A percentile compares a stretch with the other conserved stretches of the same genome.
Conservation (phyloP, 2,329 filamentous ascomycete genomes). For the Bisporella sp. region DNA sequence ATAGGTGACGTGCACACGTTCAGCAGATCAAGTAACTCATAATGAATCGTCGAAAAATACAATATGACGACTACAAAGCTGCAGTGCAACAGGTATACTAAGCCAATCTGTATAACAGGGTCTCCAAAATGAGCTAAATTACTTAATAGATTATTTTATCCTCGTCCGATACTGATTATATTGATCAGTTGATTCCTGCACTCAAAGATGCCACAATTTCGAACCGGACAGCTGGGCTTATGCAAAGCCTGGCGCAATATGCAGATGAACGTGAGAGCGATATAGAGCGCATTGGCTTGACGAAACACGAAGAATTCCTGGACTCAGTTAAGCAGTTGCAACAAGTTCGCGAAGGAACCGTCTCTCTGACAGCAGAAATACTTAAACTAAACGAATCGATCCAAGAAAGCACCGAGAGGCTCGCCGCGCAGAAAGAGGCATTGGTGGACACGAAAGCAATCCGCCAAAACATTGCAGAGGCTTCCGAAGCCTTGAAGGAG, state of each 20-base stretch:
- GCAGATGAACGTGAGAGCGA: slow-evolving; percentile 81
- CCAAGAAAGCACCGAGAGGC: slow-evolving; percentile 86
- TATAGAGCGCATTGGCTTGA: slow-evolving; percentile 90
- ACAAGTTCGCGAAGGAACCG: slow-evolving; percentile 82
- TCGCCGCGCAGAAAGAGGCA: slow-evolving; percentile 90
- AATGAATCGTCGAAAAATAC: slow-evolving; percentile 21
- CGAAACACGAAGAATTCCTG: slow-evolving; percentile 95
- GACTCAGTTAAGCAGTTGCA: slow-evolving; percentile 92
- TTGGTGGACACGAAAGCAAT: slow-evolving; percentile 88
- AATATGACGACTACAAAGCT: slow-evolving; percentile 26
- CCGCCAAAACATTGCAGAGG: slow-evolving; percentile 92
- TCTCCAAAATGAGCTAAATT: no score
- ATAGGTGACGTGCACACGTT: no score
- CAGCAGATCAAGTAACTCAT: neutral
- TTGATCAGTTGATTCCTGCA: slow-evolving; percentile 91
- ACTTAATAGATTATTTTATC: slow-evolving; percentile 78
- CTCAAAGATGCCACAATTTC: slow-evolving; percentile 82
- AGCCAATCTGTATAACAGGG: neutral
- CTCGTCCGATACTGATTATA: slow-evolving; percentile 84
- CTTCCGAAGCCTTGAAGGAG: slow-evolving; percentile 78
- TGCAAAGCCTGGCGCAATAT: slow-evolving; percentile 73
- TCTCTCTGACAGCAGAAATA: slow-evolving; percentile 83
- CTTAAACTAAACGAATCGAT: slow-evolving; percentile 90
- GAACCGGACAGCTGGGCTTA: slow-evolving; percentile 64
- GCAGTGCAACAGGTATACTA: slow-evolving; percentile 23